Evolutionary conservation across 2,329 filamentous ascomycete genomes (phyloP).

Genomic region (Diaporthe aspalathi): DNA sequence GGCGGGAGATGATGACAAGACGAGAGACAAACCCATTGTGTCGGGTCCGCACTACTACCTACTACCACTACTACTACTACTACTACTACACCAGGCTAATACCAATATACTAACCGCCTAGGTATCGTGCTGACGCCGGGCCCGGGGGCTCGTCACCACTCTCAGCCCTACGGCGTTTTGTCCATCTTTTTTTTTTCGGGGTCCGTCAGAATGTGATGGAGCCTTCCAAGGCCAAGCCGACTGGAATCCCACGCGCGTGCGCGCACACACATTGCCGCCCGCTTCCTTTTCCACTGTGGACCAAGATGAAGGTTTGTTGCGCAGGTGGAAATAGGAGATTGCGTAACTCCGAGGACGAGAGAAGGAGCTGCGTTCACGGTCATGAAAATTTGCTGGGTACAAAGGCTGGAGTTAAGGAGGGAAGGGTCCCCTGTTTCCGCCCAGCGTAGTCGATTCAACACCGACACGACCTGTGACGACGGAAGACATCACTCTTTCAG

Average conservation of each 20-base stretch:
- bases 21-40: slow-evolving; percentile 17
- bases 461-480: too few species aligned
- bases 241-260: not conserved
- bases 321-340: slow-evolving; percentile 3
- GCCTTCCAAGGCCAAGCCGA: not conserved
- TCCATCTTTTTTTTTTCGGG: too few species aligned
- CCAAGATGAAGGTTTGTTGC: too few species aligned
- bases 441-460: not conserved
- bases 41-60: not conserved
- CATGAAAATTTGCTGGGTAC: not conserved
- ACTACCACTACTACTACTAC: too few species aligned
- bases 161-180: slow-evolving; percentile 17
- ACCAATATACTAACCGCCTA: not conserved
- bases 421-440: too few species aligned
- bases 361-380: too few species aligned
- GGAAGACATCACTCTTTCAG: not conserved
- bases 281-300: not conserved
- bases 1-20: not conserved
- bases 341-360: not conserved
- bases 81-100: too few species aligned
- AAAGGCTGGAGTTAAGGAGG: not conserved
- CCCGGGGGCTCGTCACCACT: slow-evolving; percentile 18
- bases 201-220: not conserved
- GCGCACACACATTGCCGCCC: not conserved
- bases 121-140: slow-evolving; percentile 22